These are phyloP conservation scores for Dendrothele bispora DNA, from an alignment of 768 basidiomycete species.

Conservation along the genomic window DNA sequence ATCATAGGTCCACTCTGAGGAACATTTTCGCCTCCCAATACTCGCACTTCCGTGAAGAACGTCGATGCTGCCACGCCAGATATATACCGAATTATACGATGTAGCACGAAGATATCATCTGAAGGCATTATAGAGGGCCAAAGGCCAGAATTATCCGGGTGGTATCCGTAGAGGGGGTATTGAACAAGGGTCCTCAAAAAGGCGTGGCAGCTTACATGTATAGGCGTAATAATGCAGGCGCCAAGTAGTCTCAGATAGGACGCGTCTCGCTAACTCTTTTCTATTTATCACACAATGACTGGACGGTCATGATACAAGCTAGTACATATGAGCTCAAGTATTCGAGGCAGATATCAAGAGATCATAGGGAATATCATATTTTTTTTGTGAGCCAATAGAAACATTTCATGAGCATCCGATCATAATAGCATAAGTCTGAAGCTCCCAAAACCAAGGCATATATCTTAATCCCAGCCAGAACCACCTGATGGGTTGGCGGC, in stretches of 20 bases:
- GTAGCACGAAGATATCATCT: constrained; percentile 38
- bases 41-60: constrained; percentile 87
- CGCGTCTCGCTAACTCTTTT: no score
- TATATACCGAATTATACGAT: constrained; percentile 68
- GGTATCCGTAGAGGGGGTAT: no score
- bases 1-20: constrained; percentile 89
- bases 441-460: background rate
- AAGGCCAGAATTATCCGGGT: no score
- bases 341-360: background rate
- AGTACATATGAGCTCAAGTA: no score
- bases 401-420: constrained; percentile 1
- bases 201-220: no score
- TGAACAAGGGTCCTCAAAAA: no score
- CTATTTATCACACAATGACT: no score
- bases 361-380: constrained; percentile 7
- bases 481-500: constrained; percentile 29
- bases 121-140: no score
- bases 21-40: constrained; percentile 87
- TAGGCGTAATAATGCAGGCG: no score
- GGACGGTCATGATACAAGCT: no score
- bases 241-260: no score
- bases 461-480: constrained; percentile 33
- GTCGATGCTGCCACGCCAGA: constrained; percentile 76
- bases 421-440: background rate
- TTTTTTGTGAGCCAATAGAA: constrained; percentile 5